Conservation (phyloP, 169 alveolate genomes). For the Miamiensis avidus region DNA sequence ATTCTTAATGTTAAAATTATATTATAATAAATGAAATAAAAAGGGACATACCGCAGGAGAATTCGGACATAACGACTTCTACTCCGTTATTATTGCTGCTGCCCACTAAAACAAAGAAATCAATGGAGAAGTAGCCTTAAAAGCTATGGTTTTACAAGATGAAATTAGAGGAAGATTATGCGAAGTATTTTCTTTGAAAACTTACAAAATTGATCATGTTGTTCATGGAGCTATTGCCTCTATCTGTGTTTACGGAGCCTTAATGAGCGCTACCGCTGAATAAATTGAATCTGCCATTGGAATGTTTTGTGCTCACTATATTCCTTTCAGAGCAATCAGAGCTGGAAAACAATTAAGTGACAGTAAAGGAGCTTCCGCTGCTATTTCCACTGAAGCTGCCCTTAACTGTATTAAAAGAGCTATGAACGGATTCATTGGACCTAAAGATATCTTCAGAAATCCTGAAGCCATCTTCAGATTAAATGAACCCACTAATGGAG, state of each 20-base stretch:
- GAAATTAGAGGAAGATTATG: conserved; percentile 89
- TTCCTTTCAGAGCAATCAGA: conserved; percentile 89
- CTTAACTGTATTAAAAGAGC: conserved; percentile 81
- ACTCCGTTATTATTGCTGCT: conserved; percentile 75
- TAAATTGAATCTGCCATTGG: conserved; percentile 87
- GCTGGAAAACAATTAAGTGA: conserved; percentile 83
- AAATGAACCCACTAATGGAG: conserved; percentile 44
- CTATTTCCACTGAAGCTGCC: conserved; percentile 86
- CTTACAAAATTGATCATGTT: conserved; percentile 89
- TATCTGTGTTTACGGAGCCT: conserved; percentile 89
- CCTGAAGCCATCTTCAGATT: conserved; percentile 82
- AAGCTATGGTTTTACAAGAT: conserved; percentile 85
- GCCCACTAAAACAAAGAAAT: conserved; percentile 51
- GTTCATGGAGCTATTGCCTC: conserved; percentile 90
- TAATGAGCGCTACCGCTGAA: conserved; percentile 73
- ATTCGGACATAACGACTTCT: conserved; percentile 80
- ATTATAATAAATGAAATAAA: neutral
- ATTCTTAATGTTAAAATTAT: neutral
- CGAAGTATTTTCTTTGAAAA: conserved; percentile 82
- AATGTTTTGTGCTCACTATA: conserved; percentile 83
- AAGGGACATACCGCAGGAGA: conserved; percentile 71
- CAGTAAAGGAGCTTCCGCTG: conserved; percentile 85
- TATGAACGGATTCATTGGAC: conserved; percentile 88
- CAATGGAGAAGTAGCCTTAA: conserved; percentile 59
- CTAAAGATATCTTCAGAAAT: conserved; percentile 88